Conservation (phyloP, 2,329 filamentous ascomycete genomes). For the Thermoascus crustaceus region DNA sequence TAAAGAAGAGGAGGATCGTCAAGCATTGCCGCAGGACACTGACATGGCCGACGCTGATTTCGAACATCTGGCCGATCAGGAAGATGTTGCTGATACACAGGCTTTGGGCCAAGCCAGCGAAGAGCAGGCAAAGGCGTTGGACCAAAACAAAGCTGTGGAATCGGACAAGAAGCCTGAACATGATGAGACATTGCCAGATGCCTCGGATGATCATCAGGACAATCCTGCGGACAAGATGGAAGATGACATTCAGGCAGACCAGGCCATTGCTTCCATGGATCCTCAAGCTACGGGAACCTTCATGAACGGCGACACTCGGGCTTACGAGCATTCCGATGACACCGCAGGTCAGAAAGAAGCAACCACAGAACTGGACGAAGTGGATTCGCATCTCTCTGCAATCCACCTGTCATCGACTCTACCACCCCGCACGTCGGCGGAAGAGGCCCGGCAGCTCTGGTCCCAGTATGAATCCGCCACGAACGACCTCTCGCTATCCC, state of each 20-base stretch:
- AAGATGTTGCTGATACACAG: constrained; percentile 75
- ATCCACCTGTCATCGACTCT: constrained; percentile 58
- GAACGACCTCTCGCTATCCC: constrained; percentile 73
- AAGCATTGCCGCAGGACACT: constrained; percentile 52
- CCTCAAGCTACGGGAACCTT: constrained; percentile 42
- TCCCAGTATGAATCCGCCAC: constrained; percentile 74
- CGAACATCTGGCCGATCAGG: constrained; percentile 82
- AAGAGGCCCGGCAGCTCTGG: constrained; percentile 69
- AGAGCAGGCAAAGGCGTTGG: constrained; percentile 76
- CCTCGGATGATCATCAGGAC: constrained; percentile 32
- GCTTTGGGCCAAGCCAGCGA: constrained; percentile 82
- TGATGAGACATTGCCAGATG: constrained; percentile 50
- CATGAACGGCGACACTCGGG: constrained; percentile 42
- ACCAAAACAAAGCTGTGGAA: constrained; percentile 83
- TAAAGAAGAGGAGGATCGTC: constrained; percentile 45
- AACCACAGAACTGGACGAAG: constrained; percentile 38
- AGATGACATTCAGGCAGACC: constrained; percentile 35
- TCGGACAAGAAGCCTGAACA: constrained; percentile 50
- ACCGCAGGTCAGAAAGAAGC: constrained; percentile 34
- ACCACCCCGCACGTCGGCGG: constrained; percentile 37
- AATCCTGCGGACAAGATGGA: constrained; percentile 37
- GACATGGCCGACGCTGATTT: constrained; percentile 77
- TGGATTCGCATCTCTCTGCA: constrained; percentile 54
- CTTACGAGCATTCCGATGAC: constrained; percentile 19
- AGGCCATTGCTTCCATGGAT: constrained; percentile 26